Percentiles rank a stretch among this genome's conserved stretches.
Evolutionary conservation across 225 moss, liverwort and hornwort genomes (phyloP).

Genomic region (Physcomitrium patens): DNA sequence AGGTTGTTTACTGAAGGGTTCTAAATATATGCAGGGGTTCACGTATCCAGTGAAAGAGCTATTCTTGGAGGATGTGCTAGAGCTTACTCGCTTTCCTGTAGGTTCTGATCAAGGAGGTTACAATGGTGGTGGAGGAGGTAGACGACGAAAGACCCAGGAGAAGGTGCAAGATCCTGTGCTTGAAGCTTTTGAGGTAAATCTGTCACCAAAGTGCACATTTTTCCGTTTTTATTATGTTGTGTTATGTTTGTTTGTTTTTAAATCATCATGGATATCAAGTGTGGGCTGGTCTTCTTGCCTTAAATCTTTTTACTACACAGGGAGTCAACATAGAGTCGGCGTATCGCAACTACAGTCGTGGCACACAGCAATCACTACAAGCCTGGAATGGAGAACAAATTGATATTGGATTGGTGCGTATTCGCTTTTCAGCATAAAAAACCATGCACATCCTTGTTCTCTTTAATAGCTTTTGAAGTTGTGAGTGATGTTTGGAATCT

Average conservation of each 20-base stretch:
- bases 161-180: slow-evolving; percentile 76
- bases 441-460: neutral
- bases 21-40: slow-evolving; percentile 70
- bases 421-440: slow-evolving; percentile 23
- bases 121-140: slow-evolving; percentile 69
- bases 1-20: slow-evolving; percentile 18
- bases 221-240: neutral
- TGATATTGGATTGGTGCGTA: slow-evolving; percentile 84
- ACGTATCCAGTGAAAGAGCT: slow-evolving; percentile 90
- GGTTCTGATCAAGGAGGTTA: slow-evolving; percentile 72
- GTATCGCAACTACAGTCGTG: slow-evolving; percentile 69
- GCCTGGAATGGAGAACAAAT: slow-evolving; percentile 89
- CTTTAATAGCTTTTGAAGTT: slow-evolving; percentile 5
- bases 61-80: slow-evolving; percentile 97
- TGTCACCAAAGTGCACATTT: slow-evolving; percentile 3
- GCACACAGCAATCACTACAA: slow-evolving; percentile 78
- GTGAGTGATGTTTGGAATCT: neutral
- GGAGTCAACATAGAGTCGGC: slow-evolving; percentile 62
- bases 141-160: slow-evolving; percentile 73
- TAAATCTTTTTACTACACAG: slow-evolving; percentile 43
- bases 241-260: neutral
- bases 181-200: slow-evolving; percentile 76
- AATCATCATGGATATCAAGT: neutral
- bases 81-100: slow-evolving; percentile 68
- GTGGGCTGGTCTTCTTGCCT: slow-evolving; percentile 18